Base-by-base conservation (phyloP, 352 stramenopile genomes). In the Pythium pyrilobum region DNA sequence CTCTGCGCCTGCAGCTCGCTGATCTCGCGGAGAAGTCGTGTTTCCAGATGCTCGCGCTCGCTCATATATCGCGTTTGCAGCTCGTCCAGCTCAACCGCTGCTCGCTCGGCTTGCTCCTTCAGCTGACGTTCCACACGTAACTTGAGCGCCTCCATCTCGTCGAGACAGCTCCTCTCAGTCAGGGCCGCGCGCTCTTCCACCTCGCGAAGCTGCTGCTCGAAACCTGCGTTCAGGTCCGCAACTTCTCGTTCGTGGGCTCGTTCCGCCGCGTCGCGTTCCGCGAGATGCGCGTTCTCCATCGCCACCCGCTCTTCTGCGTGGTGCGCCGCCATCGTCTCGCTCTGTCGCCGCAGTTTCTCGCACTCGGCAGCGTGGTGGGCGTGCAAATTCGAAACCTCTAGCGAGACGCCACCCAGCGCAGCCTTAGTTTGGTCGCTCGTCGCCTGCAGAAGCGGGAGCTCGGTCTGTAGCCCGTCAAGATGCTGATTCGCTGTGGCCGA, bases 401-500 rank as follows among this genome's bases (percentile, higher is more conserved):
- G 41, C 4, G 73, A 74, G n/a, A 88, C 57, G 25, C 44, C 64
- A 7, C 50, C 37, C 20, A 88, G 45, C 12, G 64, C 69, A 12
- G 36, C 63, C 21, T 56, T 53, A 7, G 72, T 79, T 40, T 84
- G 31, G 15, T 78, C 52, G 33, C 65, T 70, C 4, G 55, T 54
- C 6, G 57, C 64, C 1, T 53, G 43, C 29, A 85, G 55, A 16
- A 38, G 56, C 1, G 78, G 78, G 5, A 89, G 43, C 5, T 83
- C 72, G 25, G 50, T 62, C n/a, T 84, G 66, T 11, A 89, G 60
- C 15, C 56, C 31, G 0, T 87, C 76, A 16, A 86, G 16, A 41
- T 89, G 76, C 37, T 84, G 70, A 15, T 40, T 62, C 23, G 79
- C 76, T 4, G 74, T 76, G 5, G 34, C 50, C 1, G 74, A 59